Conservation (phyloP, 495 filamentous ascomycete genomes). For the Trichoderma asperelloides region DNA sequence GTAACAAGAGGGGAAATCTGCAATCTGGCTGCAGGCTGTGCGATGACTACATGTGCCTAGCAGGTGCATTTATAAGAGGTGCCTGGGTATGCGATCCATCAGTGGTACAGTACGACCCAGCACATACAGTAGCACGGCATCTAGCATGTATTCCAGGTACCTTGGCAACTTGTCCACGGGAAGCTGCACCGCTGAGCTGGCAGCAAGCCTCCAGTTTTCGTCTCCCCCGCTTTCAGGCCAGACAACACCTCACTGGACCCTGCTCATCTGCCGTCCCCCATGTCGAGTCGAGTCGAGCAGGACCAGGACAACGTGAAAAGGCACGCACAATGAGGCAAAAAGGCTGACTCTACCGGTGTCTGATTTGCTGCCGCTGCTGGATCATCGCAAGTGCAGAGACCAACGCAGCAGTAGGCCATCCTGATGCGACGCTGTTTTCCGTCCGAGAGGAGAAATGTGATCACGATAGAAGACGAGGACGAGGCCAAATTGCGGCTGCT, state of each 20-base stretch:
- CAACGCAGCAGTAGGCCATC: neutral
- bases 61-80: neutral
- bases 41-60: neutral
- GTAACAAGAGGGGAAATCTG: too few species aligned
- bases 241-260: neutral
- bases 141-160: neutral
- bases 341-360: neutral
- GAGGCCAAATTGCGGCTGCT: neutral
- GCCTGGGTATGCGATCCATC: too few species aligned
- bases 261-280: neutral
- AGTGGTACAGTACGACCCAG: neutral
- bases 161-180: too few species aligned
- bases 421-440: neutral
- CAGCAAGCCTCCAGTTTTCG: neutral
- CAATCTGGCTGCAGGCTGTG: neutral
- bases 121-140: neutral
- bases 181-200: conserved; percentile 1
- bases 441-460: neutral
- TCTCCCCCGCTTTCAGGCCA: conserved; percentile 1
- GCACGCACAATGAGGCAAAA: neutral
- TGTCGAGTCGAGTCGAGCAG: neutral
- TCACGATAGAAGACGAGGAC: neutral
- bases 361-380: neutral
- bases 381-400: neutral
- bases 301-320: neutral